Evolutionary conservation across 2,329 filamentous ascomycete genomes (phyloP).

Genomic region (Macrophomina phaseolina): DNA sequence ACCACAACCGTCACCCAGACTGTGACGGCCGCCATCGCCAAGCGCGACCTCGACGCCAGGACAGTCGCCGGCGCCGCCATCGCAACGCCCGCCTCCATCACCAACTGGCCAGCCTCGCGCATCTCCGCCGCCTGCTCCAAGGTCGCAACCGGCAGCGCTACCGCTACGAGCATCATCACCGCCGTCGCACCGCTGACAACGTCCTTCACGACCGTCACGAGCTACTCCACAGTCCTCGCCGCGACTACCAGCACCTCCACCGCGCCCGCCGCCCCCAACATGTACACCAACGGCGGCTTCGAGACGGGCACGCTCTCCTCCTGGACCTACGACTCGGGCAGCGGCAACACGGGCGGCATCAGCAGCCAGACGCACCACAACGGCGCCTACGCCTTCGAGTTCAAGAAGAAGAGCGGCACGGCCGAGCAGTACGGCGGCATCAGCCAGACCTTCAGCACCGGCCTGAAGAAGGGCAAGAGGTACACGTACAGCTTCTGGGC

Average conservation of each 20-base stretch:
- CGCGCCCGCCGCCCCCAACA: background rate
- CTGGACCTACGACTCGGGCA: too few relatives aligned
- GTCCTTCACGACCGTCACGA: background rate
- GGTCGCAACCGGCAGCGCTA: background rate
- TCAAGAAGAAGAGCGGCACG: too few relatives aligned
- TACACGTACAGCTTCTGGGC: too few relatives aligned
- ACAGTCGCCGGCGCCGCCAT: background rate
- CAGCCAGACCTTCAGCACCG: too few relatives aligned
- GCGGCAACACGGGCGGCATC: too few relatives aligned
- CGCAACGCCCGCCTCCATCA: background rate
- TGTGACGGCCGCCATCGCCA: background rate
- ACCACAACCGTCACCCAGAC: background rate
- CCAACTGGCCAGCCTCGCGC: background rate
- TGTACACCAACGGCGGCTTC: too few relatives aligned
- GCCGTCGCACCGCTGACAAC: background rate
- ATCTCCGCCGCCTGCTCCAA: slow-evolving; percentile 7
- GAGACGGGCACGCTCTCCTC: too few relatives aligned
- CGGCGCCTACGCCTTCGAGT: too few relatives aligned
- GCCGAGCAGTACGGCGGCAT: too few relatives aligned
- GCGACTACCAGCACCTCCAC: background rate
- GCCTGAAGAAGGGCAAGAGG: too few relatives aligned
- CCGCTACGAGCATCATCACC: slow-evolving; percentile 4
- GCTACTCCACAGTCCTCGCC: background rate
- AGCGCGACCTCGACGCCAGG: background rate
- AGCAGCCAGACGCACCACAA: too few relatives aligned